phyloP scores from a whole-genome alignment of 73 alveolate genomes.

The Tetrahymena borealis region DNA sequence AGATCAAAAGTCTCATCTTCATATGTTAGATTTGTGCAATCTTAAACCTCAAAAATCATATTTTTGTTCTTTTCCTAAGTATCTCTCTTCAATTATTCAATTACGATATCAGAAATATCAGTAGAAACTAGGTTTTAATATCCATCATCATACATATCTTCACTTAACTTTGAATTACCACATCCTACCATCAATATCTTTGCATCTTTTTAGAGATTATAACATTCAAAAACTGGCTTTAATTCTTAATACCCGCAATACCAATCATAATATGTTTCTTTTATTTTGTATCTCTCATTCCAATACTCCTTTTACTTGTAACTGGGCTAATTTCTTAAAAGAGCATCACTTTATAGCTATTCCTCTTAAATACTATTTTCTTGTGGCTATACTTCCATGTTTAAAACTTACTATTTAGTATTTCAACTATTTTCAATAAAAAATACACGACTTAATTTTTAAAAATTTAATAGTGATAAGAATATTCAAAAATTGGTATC shows the following conservation, averaged over 20 bases:
- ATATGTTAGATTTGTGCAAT: conserved; percentile 14
- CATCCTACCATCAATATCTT: conserved; percentile 37
- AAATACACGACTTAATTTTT: too few relatives aligned
- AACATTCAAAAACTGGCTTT: background rate
- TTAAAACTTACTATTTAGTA: too few relatives aligned
- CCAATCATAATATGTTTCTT: background rate
- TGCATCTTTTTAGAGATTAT: background rate
- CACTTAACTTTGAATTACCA: conserved; percentile 35
- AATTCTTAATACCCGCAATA: background rate
- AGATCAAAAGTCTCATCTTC: conserved; percentile 25
- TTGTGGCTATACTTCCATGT: too few relatives aligned
- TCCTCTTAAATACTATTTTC: too few relatives aligned
- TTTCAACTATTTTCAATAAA: too few relatives aligned
- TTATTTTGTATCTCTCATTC: background rate
- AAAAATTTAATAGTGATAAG: too few relatives aligned
- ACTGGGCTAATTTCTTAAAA: background rate
- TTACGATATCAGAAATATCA: conserved; percentile 20
- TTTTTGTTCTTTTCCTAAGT: conserved; percentile 1
- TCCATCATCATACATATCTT: conserved; percentile 41
- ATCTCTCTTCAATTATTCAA: conserved; percentile 10
- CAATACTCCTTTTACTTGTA: background rate
- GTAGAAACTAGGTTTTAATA: conserved; percentile 20
- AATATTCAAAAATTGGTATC: too few relatives aligned
- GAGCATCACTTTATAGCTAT: background rate
- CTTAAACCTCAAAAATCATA: conserved; percentile 13